Evolutionary conservation across 371 early-diverging fungal species (phyloP).

Genomic region (Lichtheimia corymbifera): DNA sequence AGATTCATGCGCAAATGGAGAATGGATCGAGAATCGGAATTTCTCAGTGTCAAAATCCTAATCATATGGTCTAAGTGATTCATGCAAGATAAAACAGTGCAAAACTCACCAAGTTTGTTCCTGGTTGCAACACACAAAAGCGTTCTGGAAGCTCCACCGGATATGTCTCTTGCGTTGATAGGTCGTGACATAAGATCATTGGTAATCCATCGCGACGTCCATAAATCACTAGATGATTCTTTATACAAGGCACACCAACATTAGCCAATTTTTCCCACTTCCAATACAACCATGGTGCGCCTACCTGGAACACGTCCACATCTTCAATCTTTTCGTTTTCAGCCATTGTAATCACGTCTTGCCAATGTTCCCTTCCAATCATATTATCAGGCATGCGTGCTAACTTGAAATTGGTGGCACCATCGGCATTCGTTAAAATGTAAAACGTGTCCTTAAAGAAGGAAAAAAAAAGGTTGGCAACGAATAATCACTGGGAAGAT

Average conservation of each 20-base stretch:
- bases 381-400: slow-evolving; percentile 47
- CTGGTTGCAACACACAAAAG: slow-evolving; percentile 65
- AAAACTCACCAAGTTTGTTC: slow-evolving; percentile 60
- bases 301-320: slow-evolving; percentile 77
- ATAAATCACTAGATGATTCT: slow-evolving; percentile 65
- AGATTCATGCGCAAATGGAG: slow-evolving; percentile 72
- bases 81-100: background rate
- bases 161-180: slow-evolving; percentile 39
- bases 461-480: background rate
- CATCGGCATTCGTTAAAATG: slow-evolving; percentile 73
- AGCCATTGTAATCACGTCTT: slow-evolving; percentile 60
- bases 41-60: slow-evolving; percentile 69
- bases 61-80: background rate
- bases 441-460: slow-evolving; percentile 59
- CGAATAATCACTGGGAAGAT: background rate
- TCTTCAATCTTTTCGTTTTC: slow-evolving; percentile 77
- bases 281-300: background rate
- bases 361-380: slow-evolving; percentile 54
- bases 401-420: slow-evolving; percentile 63
- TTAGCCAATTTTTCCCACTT: background rate
- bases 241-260: background rate
- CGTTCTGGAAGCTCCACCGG: slow-evolving; percentile 61
- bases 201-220: slow-evolving; percentile 64
- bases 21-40: slow-evolving; percentile 66
- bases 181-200: slow-evolving; percentile 57